phyloP scores from a whole-genome alignment of 2,329 filamentous ascomycete species.

The Fusarium marasasianum region DNA sequence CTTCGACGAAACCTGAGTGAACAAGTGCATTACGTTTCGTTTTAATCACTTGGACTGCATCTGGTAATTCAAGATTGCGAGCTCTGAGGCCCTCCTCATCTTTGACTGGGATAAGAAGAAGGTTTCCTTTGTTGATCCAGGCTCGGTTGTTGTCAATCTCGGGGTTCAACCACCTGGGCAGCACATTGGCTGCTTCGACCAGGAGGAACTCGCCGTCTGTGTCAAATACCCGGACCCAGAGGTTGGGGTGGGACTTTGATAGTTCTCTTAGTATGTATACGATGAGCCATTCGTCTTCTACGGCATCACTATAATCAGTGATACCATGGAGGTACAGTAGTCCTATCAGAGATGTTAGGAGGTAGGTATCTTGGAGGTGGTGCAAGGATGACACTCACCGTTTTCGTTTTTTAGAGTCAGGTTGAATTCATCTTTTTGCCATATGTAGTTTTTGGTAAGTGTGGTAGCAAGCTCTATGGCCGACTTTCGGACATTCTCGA shows the following conservation, averaged over 20 bases:
- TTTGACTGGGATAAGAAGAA: conserved; percentile 75
- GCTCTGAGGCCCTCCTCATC: conserved; percentile 44
- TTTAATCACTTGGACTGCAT: conserved; percentile 71
- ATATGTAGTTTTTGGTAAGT: conserved; percentile 87
- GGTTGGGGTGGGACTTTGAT: conserved; percentile 73
- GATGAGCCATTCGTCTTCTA: conserved; percentile 97
- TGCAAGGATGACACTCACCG: conserved; percentile 54
- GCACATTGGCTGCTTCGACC: conserved; percentile 87
- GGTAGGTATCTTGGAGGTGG: not conserved
- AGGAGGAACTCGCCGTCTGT: conserved; percentile 95
- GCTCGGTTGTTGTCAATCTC: conserved; percentile 88
- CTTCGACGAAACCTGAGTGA: conserved; percentile 78
- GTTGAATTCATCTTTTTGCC: conserved; percentile 88
- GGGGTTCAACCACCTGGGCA: conserved; percentile 91
- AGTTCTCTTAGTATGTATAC: conserved; percentile 89
- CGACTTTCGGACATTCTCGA: conserved; percentile 78
- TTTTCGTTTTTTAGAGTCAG: conserved; percentile 69
- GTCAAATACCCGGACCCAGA: conserved; percentile 87
- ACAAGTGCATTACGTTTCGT: conserved; percentile 67
- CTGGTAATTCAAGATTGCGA: conserved; percentile 66
- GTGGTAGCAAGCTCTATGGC: conserved; percentile 69
- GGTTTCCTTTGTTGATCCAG: conserved; percentile 83
- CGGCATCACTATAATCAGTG: conserved; percentile 91
- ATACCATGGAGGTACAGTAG: conserved; percentile 75
- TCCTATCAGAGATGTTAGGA: conserved; percentile 46